These are phyloP conservation scores for Candida saitoana DNA, from an alignment of 805 yeast species.

Conservation along the genomic window DNA sequence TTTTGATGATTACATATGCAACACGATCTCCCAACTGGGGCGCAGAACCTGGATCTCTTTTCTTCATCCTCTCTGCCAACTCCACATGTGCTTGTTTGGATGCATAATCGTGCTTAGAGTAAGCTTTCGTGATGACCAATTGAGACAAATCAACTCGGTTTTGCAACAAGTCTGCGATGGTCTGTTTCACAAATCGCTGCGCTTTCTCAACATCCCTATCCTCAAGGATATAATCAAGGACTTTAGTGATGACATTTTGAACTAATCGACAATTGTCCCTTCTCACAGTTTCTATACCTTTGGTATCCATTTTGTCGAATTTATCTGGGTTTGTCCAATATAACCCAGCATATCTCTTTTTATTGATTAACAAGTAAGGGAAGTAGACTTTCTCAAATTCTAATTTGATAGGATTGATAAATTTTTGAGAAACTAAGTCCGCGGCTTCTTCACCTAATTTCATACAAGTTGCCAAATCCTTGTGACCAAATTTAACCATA, in stretches of 20 bases:
- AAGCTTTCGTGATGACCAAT: slow-evolving; percentile 87
- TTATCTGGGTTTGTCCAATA: slow-evolving; percentile 94
- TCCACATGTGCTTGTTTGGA: slow-evolving; percentile 98
- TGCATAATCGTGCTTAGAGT: slow-evolving; percentile 85
- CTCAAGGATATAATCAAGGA: slow-evolving; percentile 77
- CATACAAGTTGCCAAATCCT: slow-evolving; percentile 82
- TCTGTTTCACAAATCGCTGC: slow-evolving; percentile 74
- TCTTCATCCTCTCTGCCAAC: slow-evolving; percentile 90
- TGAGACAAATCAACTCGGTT: slow-evolving; percentile 90
- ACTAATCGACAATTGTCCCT: slow-evolving; percentile 96
- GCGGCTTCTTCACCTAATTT: slow-evolving; percentile 93
- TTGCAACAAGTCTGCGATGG: slow-evolving; percentile 86
- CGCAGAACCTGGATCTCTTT: slow-evolving; percentile 96
- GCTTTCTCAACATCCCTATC: slow-evolving; percentile 86
- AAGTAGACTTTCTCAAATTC: slow-evolving; percentile 96
- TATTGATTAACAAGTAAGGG: slow-evolving; percentile 90
- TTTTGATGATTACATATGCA: slow-evolving; percentile 84
- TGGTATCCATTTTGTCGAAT: slow-evolving; percentile 95
- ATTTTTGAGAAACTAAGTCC: slow-evolving; percentile 70
- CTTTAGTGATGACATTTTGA: slow-evolving; percentile 90
- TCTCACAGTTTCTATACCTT: slow-evolving; percentile 97
- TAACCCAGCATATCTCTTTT: slow-evolving; percentile 94
- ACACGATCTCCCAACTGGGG: slow-evolving; percentile 97
- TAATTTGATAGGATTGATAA: slow-evolving; percentile 81
- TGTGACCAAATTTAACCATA: slow-evolving; percentile 93